Evolutionary conservation across 2,329 filamentous ascomycete genomes (phyloP).

Genomic region (Aspergillus piperis): DNA sequence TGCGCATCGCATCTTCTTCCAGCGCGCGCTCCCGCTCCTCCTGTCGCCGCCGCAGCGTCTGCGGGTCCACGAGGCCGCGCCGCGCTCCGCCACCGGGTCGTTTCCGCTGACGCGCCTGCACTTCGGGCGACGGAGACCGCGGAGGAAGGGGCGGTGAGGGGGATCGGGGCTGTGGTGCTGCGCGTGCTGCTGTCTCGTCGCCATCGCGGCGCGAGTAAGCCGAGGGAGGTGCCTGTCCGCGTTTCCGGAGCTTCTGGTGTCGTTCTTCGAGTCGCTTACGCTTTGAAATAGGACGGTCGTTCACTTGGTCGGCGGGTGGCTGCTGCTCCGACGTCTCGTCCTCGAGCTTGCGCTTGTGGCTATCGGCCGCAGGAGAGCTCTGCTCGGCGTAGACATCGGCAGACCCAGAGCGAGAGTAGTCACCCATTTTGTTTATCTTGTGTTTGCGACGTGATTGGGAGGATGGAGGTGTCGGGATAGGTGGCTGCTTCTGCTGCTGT

Average conservation of each 20-base stretch:
- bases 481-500: background rate
- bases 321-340: constrained; percentile 17
- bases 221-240: constrained; percentile 40
- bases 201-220: constrained; percentile 44
- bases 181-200: constrained; percentile 26
- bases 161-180: constrained; percentile 36
- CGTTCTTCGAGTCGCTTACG: constrained; percentile 44
- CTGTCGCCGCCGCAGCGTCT: constrained; percentile 44
- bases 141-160: constrained; percentile 44
- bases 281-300: constrained; percentile 36
- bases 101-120: constrained; percentile 45
- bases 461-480: background rate
- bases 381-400: background rate
- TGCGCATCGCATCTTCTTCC: constrained; percentile 39
- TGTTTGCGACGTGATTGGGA: background rate
- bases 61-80: constrained; percentile 39
- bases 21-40: constrained; percentile 47
- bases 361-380: constrained; percentile 15
- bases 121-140: constrained; percentile 44
- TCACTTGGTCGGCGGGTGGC: constrained; percentile 21
- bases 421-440: background rate
- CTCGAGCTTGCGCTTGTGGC: constrained; percentile 33
- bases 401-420: constrained; percentile 1
- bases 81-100: constrained; percentile 50
- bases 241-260: constrained; percentile 39